A percentile compares a stretch with the other conserved stretches of the same genome.
phyloP scores from a whole-genome alignment of 2,329 filamentous ascomycete species.

The Ambrosiella beaveri region DNA sequence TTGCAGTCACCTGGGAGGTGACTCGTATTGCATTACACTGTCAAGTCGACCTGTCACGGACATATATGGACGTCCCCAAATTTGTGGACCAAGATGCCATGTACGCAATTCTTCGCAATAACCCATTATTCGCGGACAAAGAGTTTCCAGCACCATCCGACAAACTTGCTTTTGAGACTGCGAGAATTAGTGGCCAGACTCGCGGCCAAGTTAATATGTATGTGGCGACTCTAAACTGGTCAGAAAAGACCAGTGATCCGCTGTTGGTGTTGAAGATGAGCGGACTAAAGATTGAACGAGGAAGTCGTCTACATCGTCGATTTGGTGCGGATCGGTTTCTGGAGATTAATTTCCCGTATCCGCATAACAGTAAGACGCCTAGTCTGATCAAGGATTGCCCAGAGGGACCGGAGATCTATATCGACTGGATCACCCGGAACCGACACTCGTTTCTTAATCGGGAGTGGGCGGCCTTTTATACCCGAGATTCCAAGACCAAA shows the following conservation, averaged over 20 bases:
- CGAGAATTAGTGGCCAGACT: conserved; percentile 22
- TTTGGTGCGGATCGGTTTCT: conserved; percentile 43
- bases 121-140: conserved; percentile 27
- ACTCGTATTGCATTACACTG: conserved; percentile 31
- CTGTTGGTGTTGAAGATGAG: conserved; percentile 30
- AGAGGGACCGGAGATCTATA: conserved; percentile 15
- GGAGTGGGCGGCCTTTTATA: conserved; percentile 31
- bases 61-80: background rate
- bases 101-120: conserved; percentile 18
- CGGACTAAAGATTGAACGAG: conserved; percentile 30
- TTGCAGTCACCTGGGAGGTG: conserved; percentile 36
- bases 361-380: conserved; percentile 19
- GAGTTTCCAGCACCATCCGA: conserved; percentile 28
- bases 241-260: conserved; percentile 20
- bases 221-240: conserved; percentile 25
- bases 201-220: conserved; percentile 26
- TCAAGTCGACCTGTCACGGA: conserved; percentile 21
- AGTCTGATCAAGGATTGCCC: conserved; percentile 17
- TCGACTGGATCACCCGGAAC: conserved; percentile 24
- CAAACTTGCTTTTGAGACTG: conserved; percentile 28
- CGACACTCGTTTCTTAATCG: conserved; percentile 30
- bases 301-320: conserved; percentile 34
- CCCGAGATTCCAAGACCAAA: conserved; percentile 24
- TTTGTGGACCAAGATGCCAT: background rate
- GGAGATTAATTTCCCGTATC: conserved; percentile 34